Evolutionary conservation across 805 yeast species (phyloP).

Genomic region (Hermanozyma aechmeae): DNA sequence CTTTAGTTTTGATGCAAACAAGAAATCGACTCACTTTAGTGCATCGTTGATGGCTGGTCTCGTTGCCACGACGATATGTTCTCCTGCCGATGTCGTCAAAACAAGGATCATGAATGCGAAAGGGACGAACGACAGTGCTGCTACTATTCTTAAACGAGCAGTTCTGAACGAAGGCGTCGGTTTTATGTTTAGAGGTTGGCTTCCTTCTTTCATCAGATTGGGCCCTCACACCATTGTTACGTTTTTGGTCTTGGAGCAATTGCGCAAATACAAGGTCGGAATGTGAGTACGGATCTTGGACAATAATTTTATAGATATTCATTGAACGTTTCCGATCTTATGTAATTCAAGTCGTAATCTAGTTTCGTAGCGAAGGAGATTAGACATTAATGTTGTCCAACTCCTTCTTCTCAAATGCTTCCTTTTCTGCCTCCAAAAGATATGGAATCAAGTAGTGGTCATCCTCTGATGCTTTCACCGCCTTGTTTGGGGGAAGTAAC

Average conservation of each 20-base stretch:
- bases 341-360: no score
- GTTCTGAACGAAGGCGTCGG: slow-evolving; percentile 62
- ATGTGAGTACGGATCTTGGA: slow-evolving; percentile 15
- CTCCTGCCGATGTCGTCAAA: slow-evolving; percentile 87
- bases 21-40: slow-evolving; percentile 64
- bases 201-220: slow-evolving; percentile 75
- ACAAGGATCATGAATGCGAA: slow-evolving; percentile 77
- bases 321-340: neutral
- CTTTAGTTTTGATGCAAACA: slow-evolving; percentile 44
- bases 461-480: slow-evolving; percentile 73
- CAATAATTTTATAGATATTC: neutral
- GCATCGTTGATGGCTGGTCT: slow-evolving; percentile 78
- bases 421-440: slow-evolving; percentile 90
- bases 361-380: neutral
- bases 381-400: slow-evolving; percentile 52
- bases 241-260: slow-evolving; percentile 58
- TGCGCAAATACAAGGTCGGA: slow-evolving; percentile 46
- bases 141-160: slow-evolving; percentile 46
- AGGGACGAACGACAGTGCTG: slow-evolving; percentile 30
- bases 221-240: slow-evolving; percentile 77
- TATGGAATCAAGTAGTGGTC: slow-evolving; percentile 77
- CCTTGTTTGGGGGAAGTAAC: slow-evolving; percentile 72
- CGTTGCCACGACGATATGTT: slow-evolving; percentile 85
- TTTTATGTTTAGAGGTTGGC: slow-evolving; percentile 87
- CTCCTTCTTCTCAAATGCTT: slow-evolving; percentile 76